Evolutionary conservation across 371 early-diverging fungal genomes (phyloP).

Genomic region (Saksenaea vasiformis): DNA sequence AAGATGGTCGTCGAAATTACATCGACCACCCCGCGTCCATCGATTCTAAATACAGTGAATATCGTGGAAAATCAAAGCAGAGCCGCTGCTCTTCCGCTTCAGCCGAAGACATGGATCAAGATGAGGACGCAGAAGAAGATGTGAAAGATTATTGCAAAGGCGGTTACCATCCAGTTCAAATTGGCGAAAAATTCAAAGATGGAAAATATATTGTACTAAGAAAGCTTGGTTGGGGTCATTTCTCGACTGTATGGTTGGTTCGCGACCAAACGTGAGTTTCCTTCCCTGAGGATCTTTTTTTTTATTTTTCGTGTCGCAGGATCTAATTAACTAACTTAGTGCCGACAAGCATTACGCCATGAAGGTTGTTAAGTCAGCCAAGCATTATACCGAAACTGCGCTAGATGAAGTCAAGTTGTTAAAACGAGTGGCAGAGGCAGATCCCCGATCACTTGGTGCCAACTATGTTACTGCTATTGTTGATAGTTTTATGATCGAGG

Average conservation of each 20-base stretch:
- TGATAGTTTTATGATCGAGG: conserved; percentile 87
- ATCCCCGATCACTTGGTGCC: conserved; percentile 59
- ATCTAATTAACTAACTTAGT: too few species aligned
- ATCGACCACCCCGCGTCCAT: neutral
- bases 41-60: neutral
- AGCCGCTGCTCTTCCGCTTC: conserved; percentile 7
- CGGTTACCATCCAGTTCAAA: conserved; percentile 92
- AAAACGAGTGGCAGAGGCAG: conserved; percentile 73
- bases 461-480: conserved; percentile 79
- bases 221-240: conserved; percentile 99
- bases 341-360: conserved; percentile 86
- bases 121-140: conserved; percentile 80
- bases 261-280: conserved; percentile 68
- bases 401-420: conserved; percentile 94
- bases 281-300: neutral
- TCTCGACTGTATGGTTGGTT: conserved; percentile 98
- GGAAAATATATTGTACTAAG: conserved; percentile 83
- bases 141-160: conserved; percentile 89
- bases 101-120: conserved; percentile 13
- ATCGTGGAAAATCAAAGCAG: conserved; percentile 3
- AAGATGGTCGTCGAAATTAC: neutral
- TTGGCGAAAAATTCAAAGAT: conserved; percentile 84
- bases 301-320: too few species aligned
- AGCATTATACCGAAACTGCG: conserved; percentile 95
- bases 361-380: conserved; percentile 95